Base-by-base conservation (phyloP, 2,329 filamentous ascomycete genomes). In the Davidsoniella eucalypti region DNA sequence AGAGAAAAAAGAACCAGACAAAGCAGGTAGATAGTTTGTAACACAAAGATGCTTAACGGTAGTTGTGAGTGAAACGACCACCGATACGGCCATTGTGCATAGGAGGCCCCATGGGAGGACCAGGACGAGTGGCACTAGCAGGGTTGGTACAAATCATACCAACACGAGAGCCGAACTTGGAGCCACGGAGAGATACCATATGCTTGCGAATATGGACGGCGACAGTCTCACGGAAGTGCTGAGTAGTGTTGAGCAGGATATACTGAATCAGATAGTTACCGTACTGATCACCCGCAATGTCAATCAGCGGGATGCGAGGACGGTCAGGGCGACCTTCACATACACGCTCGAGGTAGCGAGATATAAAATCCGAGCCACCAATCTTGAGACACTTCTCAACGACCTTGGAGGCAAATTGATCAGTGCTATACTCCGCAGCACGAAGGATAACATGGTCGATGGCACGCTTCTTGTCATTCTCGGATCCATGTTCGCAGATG, bases 371-470 rank as follows among this genome's bases (percentile, higher is more conserved):
- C 23, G 74, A 67, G 25, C 87, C 86, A 42, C 90, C 87, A 67
- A 98, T 94, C 71, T 98, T 98, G 57, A 98, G 78, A 60, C 92
- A 98, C 68, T 98, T 98, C 68, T 98, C 90, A 54, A 98, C 90
- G 42, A 98, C 92, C 67, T 98, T 98, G 54, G 92, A 98, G 41
- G 92, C 93, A 62, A 95, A 98, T 61, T 98, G 92, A 59, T 98
- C 92, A 76, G 94, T 95, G 66, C 90, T 96, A 67, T 96, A 98
- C 66, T 95, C 88, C 14, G 87, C 84, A 29, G 88, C 86, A 65
- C 87, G 94, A 55, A 82, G 82, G 57, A 98, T 83, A 60, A 98
- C 90, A 64, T 96, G 90, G 58, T 98, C 90, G 60, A 95, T 82
- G 42, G 93, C 92, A 57, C 88, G 83, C 65, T 83, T 90, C 59